These are phyloP conservation scores for Penicillium rolfsii DNA, from an alignment of 2,329 filamentous ascomycete genomes.

Conservation along the genomic window DNA sequence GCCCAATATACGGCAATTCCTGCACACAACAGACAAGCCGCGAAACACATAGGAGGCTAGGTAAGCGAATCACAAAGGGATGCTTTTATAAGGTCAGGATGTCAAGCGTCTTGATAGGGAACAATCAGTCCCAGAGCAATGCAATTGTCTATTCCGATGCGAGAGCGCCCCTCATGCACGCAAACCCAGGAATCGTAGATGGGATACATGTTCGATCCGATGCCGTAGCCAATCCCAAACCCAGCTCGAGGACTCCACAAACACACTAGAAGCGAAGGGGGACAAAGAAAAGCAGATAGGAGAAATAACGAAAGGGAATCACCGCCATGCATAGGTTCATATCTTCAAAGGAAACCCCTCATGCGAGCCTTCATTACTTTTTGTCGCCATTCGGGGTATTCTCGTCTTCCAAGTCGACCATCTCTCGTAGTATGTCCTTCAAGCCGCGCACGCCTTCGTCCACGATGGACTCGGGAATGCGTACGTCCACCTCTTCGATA, in stretches of 20 bases:
- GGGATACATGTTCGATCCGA: slow-evolving; percentile 18
- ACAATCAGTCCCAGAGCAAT: slow-evolving; percentile 13
- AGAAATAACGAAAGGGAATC: slow-evolving; percentile 11
- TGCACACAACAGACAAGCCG: not conserved
- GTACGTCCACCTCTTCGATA: slow-evolving; percentile 49
- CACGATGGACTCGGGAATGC: slow-evolving; percentile 54
- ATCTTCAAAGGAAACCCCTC: slow-evolving; percentile 9
- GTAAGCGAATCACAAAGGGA: not conserved
- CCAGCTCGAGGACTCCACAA: slow-evolving; percentile 22
- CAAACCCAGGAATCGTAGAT: slow-evolving; percentile 23
- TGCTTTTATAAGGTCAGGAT: not conserved
- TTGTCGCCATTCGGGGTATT: slow-evolving; percentile 27
- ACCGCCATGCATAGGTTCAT: slow-evolving; percentile 26
- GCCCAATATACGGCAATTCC: not conserved
- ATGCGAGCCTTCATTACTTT: slow-evolving; percentile 19
- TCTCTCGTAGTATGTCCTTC: slow-evolving; percentile 55
- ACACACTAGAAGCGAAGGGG: slow-evolving; percentile 7
- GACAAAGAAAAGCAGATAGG: slow-evolving; percentile 1
- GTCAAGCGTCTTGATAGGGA: not conserved
- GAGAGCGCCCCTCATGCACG: slow-evolving; percentile 21
- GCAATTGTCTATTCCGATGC: slow-evolving; percentile 29
- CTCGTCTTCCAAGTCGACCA: slow-evolving; percentile 53
- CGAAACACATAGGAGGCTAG: not conserved
- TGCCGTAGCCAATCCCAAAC: slow-evolving; percentile 22
- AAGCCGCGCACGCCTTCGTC: slow-evolving; percentile 56